Evolutionary conservation across 306 rosid genomes (phyloP).

Genomic region (Cajanus cajan): DNA sequence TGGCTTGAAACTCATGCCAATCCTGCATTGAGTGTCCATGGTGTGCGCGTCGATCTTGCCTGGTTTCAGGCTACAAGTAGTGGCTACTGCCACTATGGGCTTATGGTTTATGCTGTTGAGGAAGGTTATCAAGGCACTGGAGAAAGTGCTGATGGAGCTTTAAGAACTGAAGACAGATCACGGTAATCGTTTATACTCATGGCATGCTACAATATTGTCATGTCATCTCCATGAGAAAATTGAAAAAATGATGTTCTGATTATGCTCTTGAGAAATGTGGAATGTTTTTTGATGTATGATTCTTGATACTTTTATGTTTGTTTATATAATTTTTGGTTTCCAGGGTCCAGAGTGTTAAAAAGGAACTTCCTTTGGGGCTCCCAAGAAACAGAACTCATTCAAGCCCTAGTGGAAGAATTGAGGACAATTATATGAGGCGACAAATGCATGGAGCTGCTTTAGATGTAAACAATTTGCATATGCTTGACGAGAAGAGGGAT

Average conservation of each 20-base stretch:
- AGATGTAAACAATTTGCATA: constrained; percentile 65
- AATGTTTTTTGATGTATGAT: not conserved
- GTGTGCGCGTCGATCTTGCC: constrained; percentile 79
- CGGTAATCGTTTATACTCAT: constrained; percentile 50
- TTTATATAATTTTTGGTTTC: constrained; percentile 27
- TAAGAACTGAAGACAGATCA: constrained; percentile 51
- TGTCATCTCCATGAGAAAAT: not conserved
- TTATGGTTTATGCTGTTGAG: constrained; percentile 65
- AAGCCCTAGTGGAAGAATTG: constrained; percentile 44
- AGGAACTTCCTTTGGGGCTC: constrained; percentile 46
- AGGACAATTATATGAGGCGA: constrained; percentile 51
- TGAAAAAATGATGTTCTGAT: not conserved
- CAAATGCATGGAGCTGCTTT: constrained; percentile 60
- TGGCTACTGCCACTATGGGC: constrained; percentile 95
- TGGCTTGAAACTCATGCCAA: constrained; percentile 94
- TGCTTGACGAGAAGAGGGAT: constrained; percentile 82
- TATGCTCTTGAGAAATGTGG: constrained; percentile 5
- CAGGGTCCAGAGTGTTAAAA: constrained; percentile 43
- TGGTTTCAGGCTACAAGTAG: constrained; percentile 85
- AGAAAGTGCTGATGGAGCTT: constrained; percentile 48
- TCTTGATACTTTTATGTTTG: not conserved
- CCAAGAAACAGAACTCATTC: constrained; percentile 44
- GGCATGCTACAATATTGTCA: not conserved
- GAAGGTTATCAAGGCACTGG: constrained; percentile 38
- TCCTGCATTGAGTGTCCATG: constrained; percentile 72